Conservation (phyloP, 495 filamentous ascomycete genomes). For the Penicillium antarcticum region DNA sequence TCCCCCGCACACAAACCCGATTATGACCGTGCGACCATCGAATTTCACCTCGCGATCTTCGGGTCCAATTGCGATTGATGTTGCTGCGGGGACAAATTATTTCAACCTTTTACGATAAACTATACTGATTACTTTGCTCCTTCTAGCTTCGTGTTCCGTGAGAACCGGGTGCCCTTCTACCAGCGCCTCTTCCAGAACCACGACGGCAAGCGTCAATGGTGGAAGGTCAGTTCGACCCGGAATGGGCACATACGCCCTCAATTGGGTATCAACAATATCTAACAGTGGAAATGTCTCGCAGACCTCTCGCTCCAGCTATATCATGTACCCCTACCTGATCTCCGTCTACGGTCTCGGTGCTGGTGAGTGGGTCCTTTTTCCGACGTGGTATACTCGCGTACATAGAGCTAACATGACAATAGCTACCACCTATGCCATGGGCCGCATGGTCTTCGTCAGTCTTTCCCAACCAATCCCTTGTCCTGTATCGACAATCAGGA, state of each 20-base stretch:
- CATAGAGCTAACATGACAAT: slow-evolving; percentile 20
- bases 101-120: neutral
- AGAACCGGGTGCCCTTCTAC: slow-evolving; percentile 81
- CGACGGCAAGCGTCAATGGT: slow-evolving; percentile 80
- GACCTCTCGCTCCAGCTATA: slow-evolving; percentile 59
- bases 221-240: slow-evolving; percentile 62
- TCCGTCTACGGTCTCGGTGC: slow-evolving; percentile 59
- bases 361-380: slow-evolving; percentile 43
- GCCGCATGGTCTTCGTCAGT: slow-evolving; percentile 56
- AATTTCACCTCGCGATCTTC: slow-evolving; percentile 15
- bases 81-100: neutral
- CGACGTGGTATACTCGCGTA: slow-evolving; percentile 26
- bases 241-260: neutral
- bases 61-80: slow-evolving; percentile 21
- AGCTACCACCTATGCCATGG: slow-evolving; percentile 56
- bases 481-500: neutral
- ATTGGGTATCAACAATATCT: slow-evolving; percentile 8
- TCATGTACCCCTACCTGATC: slow-evolving; percentile 73
- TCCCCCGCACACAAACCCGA: slow-evolving; percentile 7
- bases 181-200: slow-evolving; percentile 81
- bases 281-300: slow-evolving; percentile 21
- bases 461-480: neutral
- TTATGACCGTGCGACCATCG: slow-evolving; percentile 11
- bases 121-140: slow-evolving; percentile 7
- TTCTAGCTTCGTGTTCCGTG: slow-evolving; percentile 67